Evolutionary conservation across 1,139 yeast species (phyloP).

Genomic region (Candida glucosophila): DNA sequence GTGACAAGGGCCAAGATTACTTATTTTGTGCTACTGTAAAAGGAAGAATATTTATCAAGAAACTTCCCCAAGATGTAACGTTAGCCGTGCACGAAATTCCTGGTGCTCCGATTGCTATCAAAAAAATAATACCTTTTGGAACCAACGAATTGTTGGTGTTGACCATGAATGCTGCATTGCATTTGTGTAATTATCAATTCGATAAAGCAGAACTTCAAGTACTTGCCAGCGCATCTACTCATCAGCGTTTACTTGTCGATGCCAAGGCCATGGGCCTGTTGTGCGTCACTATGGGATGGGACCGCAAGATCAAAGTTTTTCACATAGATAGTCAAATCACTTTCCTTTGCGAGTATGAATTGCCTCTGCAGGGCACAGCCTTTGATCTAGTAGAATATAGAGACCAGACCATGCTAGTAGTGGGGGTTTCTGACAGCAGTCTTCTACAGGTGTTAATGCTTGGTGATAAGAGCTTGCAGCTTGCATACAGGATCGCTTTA

Average conservation of each 20-base stretch:
- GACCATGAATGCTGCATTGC: slow-evolving; percentile 33
- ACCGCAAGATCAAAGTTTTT: slow-evolving; percentile 36
- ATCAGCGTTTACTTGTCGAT: slow-evolving; percentile 26
- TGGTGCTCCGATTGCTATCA: too few species aligned
- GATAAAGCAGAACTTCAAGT: slow-evolving; percentile 6
- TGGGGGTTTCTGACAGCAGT: slow-evolving; percentile 58
- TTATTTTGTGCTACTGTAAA: slow-evolving; percentile 20
- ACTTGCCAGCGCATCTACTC: slow-evolving; percentile 14
- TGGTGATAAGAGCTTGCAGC: slow-evolving; percentile 7
- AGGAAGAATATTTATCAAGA: slow-evolving; percentile 14
- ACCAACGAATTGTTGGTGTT: slow-evolving; percentile 15
- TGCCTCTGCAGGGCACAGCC: slow-evolving; percentile 43
- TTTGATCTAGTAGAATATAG: slow-evolving; percentile 24
- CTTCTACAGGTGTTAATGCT: slow-evolving; percentile 38
- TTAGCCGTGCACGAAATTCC: slow-evolving; percentile 6
- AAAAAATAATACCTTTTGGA: slow-evolving; percentile 17
- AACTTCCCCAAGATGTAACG: slow-evolving; percentile 8
- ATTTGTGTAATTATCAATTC: slow-evolving; percentile 9
- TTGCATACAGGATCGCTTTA: slow-evolving; percentile 45
- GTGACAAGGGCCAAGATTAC: slow-evolving; percentile 5
- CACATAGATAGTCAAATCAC: slow-evolving; percentile 15
- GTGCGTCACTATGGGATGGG: slow-evolving; percentile 59
- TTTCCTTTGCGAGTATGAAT: slow-evolving; percentile 22
- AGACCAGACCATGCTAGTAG: slow-evolving; percentile 29
- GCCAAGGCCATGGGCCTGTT: slow-evolving; percentile 20